These are phyloP conservation scores for Aspergillus sp. DNA, from an alignment of 2,329 filamentous ascomycete species.

Conservation along the genomic window DNA sequence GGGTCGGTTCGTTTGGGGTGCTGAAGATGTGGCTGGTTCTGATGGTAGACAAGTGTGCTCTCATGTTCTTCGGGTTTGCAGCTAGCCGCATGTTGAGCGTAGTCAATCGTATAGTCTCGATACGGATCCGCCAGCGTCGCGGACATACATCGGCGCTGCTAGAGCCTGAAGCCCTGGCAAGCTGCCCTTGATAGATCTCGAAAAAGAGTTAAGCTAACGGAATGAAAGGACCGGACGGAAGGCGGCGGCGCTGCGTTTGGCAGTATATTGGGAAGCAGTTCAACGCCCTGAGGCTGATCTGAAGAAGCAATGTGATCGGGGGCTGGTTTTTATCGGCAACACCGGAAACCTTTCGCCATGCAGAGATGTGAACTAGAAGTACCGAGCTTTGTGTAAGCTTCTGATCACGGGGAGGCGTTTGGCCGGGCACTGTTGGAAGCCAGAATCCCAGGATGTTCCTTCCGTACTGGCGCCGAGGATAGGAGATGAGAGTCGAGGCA, in stretches of 20 bases:
- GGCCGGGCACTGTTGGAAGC: not conserved
- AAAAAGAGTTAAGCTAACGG: conserved; percentile 4
- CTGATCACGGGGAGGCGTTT: not conserved
- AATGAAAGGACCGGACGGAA: conserved; percentile 1
- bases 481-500: too few species aligned
- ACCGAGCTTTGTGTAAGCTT: not conserved
- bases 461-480: too few species aligned
- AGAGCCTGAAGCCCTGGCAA: conserved; percentile 72
- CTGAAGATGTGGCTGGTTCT: conserved; percentile 40
- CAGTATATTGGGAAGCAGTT: not conserved
- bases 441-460: not conserved
- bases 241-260: not conserved
- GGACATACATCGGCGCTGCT: conserved; percentile 70
- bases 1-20: conserved; percentile 33
- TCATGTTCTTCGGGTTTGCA: conserved; percentile 65
- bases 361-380: not conserved
- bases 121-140: conserved; percentile 73
- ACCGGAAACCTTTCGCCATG: not conserved
- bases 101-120: conserved; percentile 74
- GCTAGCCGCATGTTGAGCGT: conserved; percentile 62
- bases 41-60: conserved; percentile 62
- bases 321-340: not conserved
- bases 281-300: not conserved
- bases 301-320: not conserved
- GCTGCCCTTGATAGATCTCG: conserved; percentile 18